A percentile compares a stretch with the other conserved stretches of the same genome.
Conservation (phyloP, 1,284 basidiomycete genomes). For the Cryptococcus sp. region DNA sequence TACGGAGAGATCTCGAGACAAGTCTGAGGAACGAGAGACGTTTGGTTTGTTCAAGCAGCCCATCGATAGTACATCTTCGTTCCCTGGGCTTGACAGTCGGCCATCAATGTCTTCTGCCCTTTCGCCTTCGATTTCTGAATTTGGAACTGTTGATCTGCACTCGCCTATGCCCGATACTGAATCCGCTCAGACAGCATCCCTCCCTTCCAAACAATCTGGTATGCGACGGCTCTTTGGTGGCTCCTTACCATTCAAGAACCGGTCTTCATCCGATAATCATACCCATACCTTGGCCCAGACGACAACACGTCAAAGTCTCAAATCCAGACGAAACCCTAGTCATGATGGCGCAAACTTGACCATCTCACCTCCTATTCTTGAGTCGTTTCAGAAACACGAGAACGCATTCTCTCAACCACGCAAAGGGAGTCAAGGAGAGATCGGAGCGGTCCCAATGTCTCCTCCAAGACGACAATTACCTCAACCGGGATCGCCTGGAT, state of each 20-base stretch:
- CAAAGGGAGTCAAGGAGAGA: background rate
- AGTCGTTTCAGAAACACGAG: background rate
- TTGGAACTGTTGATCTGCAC: slow-evolving; percentile 6
- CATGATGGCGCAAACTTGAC: background rate
- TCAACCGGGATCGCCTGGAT: slow-evolving; percentile 5
- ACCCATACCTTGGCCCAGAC: background rate
- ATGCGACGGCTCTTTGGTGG: background rate
- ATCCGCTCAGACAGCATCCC: background rate
- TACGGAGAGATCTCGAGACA: background rate
- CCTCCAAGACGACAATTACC: slow-evolving; percentile 1
- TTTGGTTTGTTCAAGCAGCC: background rate
- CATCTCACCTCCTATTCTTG: background rate
- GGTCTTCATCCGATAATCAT: background rate
- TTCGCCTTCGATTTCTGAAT: slow-evolving; percentile 6
- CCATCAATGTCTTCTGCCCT: background rate
- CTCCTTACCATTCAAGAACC: background rate
- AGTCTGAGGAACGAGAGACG: background rate
- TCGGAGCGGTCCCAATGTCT: background rate
- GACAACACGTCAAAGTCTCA: background rate
- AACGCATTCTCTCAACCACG: background rate
- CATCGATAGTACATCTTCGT: slow-evolving; percentile 1
- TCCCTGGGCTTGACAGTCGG: slow-evolving; percentile 2
- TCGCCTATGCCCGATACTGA: background rate
- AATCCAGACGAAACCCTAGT: background rate
- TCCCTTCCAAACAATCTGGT: slow-evolving; percentile 1